These are phyloP conservation scores for Zangia roseola DNA, from an alignment of 768 basidiomycete species.

Conservation along the genomic window DNA sequence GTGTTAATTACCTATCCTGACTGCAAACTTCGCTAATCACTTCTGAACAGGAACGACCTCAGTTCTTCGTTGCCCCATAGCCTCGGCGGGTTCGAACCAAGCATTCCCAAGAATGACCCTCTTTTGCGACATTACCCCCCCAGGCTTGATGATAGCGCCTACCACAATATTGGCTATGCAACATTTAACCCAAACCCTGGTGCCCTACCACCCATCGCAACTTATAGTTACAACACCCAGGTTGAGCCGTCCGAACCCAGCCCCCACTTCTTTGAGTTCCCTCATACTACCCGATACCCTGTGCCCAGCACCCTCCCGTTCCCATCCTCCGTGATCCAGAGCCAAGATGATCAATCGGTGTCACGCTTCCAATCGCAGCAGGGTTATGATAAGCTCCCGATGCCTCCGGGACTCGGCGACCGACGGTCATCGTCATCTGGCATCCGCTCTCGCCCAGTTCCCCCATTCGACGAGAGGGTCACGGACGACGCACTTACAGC, in stretches of 20 bases:
- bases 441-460: slow-evolving; percentile 9
- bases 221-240: slow-evolving; percentile 12
- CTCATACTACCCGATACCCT: slow-evolving; percentile 29
- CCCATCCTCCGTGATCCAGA: slow-evolving; percentile 1
- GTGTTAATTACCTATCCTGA: slow-evolving; percentile 8
- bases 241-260: slow-evolving; percentile 9
- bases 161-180: slow-evolving; percentile 12
- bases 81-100: slow-evolving; percentile 23
- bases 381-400: slow-evolving; percentile 10
- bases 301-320: slow-evolving; percentile 22
- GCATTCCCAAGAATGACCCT: slow-evolving; percentile 9
- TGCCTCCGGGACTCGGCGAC: slow-evolving; percentile 5
- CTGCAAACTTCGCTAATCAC: slow-evolving; percentile 35
- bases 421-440: slow-evolving; percentile 11
- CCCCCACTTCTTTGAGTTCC: slow-evolving; percentile 27
- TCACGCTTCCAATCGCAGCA: slow-evolving; percentile 9
- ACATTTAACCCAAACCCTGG: slow-evolving; percentile 8
- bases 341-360: slow-evolving; percentile 4
- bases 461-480: slow-evolving; percentile 4
- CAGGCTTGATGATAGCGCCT: slow-evolving; percentile 9
- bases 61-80: slow-evolving; percentile 27
- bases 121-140: slow-evolving; percentile 3
- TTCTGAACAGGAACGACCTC: slow-evolving; percentile 25
- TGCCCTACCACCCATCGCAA: slow-evolving; percentile 6
- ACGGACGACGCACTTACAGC: slow-evolving; percentile 3